A percentile compares a stretch with the other conserved stretches of the same genome.
Conservation (phyloP, 2,329 filamentous ascomycete genomes). For the Colletotrichum caudatum region DNA sequence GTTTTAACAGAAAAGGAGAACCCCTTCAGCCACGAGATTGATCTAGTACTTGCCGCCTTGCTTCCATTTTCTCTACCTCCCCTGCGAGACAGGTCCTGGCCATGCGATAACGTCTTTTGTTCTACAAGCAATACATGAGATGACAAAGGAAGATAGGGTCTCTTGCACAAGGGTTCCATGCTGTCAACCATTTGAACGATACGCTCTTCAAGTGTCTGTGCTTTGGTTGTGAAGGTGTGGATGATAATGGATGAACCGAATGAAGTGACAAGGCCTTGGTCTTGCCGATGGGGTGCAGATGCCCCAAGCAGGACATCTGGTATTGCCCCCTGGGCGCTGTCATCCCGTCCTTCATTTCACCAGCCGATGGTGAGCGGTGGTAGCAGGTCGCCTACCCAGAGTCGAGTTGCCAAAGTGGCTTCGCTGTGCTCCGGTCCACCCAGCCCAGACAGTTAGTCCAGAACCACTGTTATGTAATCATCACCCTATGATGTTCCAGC, state of each 20-base stretch:
- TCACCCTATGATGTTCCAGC: conserved; percentile 12
- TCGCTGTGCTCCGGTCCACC: neutral
- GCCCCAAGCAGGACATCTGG: neutral
- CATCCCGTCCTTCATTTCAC: neutral
- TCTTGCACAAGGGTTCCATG: neutral
- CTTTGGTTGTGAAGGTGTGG: neutral
- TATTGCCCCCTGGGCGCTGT: neutral
- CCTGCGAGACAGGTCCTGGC: neutral
- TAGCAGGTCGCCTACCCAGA: neutral
- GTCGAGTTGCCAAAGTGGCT: neutral
- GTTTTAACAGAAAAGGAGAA: conserved; percentile 12
- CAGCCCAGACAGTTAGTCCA: neutral
- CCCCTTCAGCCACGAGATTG: conserved; percentile 14
- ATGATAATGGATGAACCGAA: neutral
- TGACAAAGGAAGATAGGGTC: neutral
- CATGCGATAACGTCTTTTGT: neutral
- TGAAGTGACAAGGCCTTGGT: neutral
- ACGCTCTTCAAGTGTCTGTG: neutral
- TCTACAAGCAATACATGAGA: conserved; percentile 8
- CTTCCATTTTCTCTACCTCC: neutral
- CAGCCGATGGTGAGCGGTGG: neutral
- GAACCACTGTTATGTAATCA: neutral
- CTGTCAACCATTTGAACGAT: neutral
- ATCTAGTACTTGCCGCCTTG: conserved; percentile 15
- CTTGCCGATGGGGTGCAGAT: neutral